Evolutionary conservation across 1,284 basidiomycete genomes (phyloP).

Genomic region (Termitomyces sp.): DNA sequence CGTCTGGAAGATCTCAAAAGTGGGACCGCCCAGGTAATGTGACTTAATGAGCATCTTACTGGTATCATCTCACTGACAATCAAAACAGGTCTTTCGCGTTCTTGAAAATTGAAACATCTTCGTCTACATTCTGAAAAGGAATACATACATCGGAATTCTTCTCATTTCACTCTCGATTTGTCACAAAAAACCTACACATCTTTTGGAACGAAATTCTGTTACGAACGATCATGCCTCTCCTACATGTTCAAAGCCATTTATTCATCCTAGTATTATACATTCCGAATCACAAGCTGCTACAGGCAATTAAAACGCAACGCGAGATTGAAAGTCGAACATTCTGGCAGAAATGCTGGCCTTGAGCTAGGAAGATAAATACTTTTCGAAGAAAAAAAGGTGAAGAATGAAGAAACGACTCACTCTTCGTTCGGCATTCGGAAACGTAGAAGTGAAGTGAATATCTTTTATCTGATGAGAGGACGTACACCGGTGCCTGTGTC

Average conservation of each 20-base stretch:
- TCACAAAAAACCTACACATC: neutral
- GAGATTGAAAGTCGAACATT: neutral
- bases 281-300: neutral
- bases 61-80: neutral
- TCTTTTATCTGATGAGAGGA: slow-evolving; percentile 30
- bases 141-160: neutral
- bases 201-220: neutral
- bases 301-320: neutral
- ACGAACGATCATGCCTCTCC: neutral
- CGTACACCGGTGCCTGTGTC: slow-evolving; percentile 31
- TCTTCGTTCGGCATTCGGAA: neutral
- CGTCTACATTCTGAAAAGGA: neutral
- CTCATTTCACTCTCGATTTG: neutral
- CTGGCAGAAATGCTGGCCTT: neutral
- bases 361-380: slow-evolving; percentile 2
- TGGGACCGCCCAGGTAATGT: slow-evolving; percentile 53
- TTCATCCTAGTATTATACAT: slow-evolving; percentile 9
- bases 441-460: slow-evolving; percentile 6
- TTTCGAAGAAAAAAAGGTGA: neutral
- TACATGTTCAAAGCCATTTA: neutral
- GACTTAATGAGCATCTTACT: neutral
- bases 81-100: slow-evolving; percentile 45
- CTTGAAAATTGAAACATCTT: slow-evolving; percentile 33
- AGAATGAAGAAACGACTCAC: neutral
- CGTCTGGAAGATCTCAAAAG: slow-evolving; percentile 84